Evolutionary conservation across 805 yeast genomes (phyloP).

Genomic region (Lipomyces sp.): DNA sequence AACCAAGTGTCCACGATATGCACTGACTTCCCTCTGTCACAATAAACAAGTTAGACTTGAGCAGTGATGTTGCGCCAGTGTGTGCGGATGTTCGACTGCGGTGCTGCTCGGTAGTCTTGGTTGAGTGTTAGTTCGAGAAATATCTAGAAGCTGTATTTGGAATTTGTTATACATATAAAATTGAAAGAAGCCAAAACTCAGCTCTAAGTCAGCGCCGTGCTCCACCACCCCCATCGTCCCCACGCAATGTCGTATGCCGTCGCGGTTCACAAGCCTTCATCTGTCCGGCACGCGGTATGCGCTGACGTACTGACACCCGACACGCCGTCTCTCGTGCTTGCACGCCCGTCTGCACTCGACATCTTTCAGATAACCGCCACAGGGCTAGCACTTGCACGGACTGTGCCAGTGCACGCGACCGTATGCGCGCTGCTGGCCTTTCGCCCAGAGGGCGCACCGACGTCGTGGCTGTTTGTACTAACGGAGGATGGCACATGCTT

Average conservation of each 20-base stretch:
- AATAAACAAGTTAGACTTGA: too few species aligned
- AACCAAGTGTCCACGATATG: too few species aligned
- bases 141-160: too few species aligned
- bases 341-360: conserved; percentile 24
- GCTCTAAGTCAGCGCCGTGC: too few species aligned
- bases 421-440: conserved; percentile 13
- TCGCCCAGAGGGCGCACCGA: conserved; percentile 15
- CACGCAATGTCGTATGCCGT: conserved; percentile 26
- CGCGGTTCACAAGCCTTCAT: conserved; percentile 26
- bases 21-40: too few species aligned
- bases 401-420: conserved; percentile 21
- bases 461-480: conserved; percentile 25
- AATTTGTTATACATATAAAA: too few species aligned
- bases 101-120: too few species aligned
- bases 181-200: too few species aligned
- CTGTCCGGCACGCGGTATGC: conserved; percentile 27
- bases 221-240: neutral
- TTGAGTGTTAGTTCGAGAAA: too few species aligned
- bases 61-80: too few species aligned
- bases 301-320: conserved; percentile 18
- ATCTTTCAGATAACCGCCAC: conserved; percentile 12
- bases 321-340: conserved; percentile 19
- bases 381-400: conserved; percentile 16
- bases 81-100: too few species aligned
- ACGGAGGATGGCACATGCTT: conserved; percentile 20